A percentile compares a stretch with the other conserved stretches of the same genome.
Evolutionary conservation across 805 yeast species (phyloP).

Genomic region (Candida orba): DNA sequence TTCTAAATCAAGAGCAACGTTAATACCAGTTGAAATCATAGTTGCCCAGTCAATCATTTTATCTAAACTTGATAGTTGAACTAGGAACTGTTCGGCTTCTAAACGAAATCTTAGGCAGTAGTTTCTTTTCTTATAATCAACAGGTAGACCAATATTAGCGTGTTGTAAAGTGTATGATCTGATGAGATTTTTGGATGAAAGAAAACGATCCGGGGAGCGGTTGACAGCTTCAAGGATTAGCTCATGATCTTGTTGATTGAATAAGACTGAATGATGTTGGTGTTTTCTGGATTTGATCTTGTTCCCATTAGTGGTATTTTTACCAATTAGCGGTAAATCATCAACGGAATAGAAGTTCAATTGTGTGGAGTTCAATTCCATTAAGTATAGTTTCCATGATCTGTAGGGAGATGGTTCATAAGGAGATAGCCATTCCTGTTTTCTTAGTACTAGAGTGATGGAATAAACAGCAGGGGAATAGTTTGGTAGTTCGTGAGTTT

Average conservation of each 20-base stretch:
- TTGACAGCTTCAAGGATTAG: conserved; percentile 15
- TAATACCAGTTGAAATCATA: conserved; percentile 66
- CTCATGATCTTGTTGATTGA: conserved; percentile 22
- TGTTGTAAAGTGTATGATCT: conserved; percentile 76
- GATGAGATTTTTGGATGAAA: conserved; percentile 28
- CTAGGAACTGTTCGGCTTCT: conserved; percentile 75
- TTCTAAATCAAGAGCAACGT: conserved; percentile 69
- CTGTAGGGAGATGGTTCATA: conserved; percentile 60
- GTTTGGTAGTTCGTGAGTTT: conserved; percentile 40
- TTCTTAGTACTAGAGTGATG: conserved; percentile 51
- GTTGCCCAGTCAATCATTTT: conserved; percentile 76
- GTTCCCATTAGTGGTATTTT: conserved; percentile 17
- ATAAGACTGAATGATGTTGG: conserved; percentile 4
- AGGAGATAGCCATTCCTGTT: conserved; percentile 73
- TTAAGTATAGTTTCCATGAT: conserved; percentile 60
- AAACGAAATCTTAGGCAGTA: conserved; percentile 68
- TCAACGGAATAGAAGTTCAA: conserved; percentile 56
- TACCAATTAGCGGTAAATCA: conserved; percentile 24
- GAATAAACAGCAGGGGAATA: conserved; percentile 63
- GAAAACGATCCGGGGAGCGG: conserved; percentile 11
- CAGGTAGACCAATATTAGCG: conserved; percentile 78
- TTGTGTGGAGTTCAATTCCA: conserved; percentile 84
- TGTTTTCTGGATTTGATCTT: conserved; percentile 6
- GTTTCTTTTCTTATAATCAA: conserved; percentile 68
- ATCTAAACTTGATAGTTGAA: conserved; percentile 55